phyloP scores from a whole-genome alignment of 441 rosid species.

The Eruca vesicaria region DNA sequence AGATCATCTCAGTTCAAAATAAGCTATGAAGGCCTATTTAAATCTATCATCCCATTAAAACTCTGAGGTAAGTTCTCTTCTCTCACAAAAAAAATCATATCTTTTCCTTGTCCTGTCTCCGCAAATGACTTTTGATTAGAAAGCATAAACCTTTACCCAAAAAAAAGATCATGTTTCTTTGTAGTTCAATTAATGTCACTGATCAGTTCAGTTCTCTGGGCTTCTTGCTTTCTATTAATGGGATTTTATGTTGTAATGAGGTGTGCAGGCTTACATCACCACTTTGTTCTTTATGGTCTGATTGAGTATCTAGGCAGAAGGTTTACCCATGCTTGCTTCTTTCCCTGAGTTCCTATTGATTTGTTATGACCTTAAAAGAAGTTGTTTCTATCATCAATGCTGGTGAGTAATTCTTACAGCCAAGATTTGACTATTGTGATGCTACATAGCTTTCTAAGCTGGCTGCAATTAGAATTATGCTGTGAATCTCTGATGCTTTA shows the following conservation, averaged over 20 bases:
- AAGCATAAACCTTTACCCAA: background rate
- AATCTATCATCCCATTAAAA: too few relatives aligned
- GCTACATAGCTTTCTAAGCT: background rate
- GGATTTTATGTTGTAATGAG: background rate
- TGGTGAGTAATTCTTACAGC: conserved; percentile 46
- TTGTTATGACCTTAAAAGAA: background rate
- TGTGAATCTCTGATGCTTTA: background rate
- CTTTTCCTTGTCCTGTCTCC: too few relatives aligned
- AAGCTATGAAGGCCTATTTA: too few relatives aligned
- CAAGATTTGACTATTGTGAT: background rate
- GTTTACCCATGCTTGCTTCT: background rate
- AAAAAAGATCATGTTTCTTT: background rate
- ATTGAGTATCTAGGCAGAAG: conserved; percentile 82
- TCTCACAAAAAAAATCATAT: too few relatives aligned
- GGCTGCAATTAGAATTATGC: background rate
- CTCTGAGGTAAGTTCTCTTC: too few relatives aligned
- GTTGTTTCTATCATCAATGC: conserved; percentile 40
- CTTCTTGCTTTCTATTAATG: conserved; percentile 13
- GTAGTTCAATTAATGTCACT: background rate
- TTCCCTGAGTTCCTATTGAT: background rate
- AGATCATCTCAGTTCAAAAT: too few relatives aligned
- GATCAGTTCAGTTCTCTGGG: background rate
- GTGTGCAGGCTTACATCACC: conserved; percentile 83
- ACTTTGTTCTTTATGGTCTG: conserved; percentile 86
- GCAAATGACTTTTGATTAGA: conserved; percentile 24